Conservation (phyloP, 495 filamentous ascomycete species). For the Amorphotheca resinae region DNA sequence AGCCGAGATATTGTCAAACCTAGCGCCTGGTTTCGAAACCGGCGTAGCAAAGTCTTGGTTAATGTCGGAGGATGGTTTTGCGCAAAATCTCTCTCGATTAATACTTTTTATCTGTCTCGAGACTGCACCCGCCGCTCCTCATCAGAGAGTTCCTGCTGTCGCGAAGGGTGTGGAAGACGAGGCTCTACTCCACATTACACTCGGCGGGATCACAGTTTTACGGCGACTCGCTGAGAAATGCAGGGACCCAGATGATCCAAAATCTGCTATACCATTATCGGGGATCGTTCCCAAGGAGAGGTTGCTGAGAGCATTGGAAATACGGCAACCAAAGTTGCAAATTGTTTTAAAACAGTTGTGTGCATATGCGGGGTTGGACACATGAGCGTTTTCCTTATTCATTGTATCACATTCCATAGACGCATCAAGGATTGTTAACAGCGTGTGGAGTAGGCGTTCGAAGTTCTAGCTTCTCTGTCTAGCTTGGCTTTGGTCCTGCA, state of each 20-base stretch:
- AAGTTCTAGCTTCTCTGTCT: constrained; percentile 20
- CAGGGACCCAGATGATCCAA: constrained; percentile 43
- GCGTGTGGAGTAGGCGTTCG: constrained; percentile 20
- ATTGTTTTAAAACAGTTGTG: constrained; percentile 60
- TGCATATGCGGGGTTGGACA: constrained; percentile 54
- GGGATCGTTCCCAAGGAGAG: constrained; percentile 58
- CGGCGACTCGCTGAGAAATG: constrained; percentile 60
- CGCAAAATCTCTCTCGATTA: constrained; percentile 60
- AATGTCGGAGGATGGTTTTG: constrained; percentile 73
- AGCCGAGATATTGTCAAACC: constrained; percentile 71
- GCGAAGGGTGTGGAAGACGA: constrained; percentile 27
- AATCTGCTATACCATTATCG: constrained; percentile 42
- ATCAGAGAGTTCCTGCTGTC: constrained; percentile 22
- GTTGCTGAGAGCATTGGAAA: constrained; percentile 54
- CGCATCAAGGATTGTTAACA: constrained; percentile 15
- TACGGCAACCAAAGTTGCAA: constrained; percentile 37
- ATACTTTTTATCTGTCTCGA: constrained; percentile 57
- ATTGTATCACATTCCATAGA: constrained; percentile 18
- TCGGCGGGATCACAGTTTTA: constrained; percentile 57
- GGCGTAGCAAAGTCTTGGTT: constrained; percentile 72
- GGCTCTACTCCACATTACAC: constrained; percentile 47
- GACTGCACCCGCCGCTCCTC: constrained; percentile 27
- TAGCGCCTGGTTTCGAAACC: constrained; percentile 59
- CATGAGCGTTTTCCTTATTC: constrained; percentile 15
- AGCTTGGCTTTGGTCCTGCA: constrained; percentile 15